Evolutionary conservation across 2,329 filamentous ascomycete species (phyloP).

Genomic region (Diaporthe humulicola): DNA sequence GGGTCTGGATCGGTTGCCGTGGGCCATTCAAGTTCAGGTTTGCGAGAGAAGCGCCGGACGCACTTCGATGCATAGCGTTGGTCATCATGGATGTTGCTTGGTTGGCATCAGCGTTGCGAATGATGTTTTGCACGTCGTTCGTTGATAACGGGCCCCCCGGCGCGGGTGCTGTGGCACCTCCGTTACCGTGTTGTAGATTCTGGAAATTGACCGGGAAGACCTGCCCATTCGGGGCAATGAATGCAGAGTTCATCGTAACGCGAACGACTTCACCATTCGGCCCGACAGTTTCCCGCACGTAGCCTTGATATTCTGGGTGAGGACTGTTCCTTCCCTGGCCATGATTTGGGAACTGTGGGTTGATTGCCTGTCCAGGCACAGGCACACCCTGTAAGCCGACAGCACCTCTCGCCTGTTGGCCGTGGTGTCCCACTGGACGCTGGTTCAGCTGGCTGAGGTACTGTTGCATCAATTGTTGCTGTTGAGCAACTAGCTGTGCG

Average conservation of each 20-base stretch:
- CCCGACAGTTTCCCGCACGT: constrained; percentile 62
- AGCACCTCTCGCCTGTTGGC: constrained; percentile 57
- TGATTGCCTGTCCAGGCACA: constrained; percentile 48
- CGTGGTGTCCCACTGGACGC: constrained; percentile 57
- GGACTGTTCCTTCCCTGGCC: constrained; percentile 47
- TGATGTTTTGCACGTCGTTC: constrained; percentile 60
- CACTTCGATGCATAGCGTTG: constrained; percentile 65
- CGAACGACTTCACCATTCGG: constrained; percentile 67
- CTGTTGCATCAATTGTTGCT: constrained; percentile 58
- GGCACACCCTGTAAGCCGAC: constrained; percentile 54
- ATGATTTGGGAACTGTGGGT: constrained; percentile 43
- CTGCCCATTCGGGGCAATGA: constrained; percentile 39
- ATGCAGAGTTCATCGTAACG: constrained; percentile 63
- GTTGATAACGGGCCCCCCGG: constrained; percentile 53
- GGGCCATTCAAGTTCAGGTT: constrained; percentile 52
- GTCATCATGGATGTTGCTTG: constrained; percentile 59
- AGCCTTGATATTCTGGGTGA: constrained; percentile 53
- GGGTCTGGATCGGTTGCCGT: constrained; percentile 49
- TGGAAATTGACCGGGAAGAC: constrained; percentile 43
- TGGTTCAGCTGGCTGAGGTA: constrained; percentile 60
- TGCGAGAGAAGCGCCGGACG: constrained; percentile 59
- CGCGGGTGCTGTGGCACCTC: constrained; percentile 44
- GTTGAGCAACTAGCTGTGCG: constrained; percentile 44
- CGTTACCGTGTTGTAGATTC: constrained; percentile 40
- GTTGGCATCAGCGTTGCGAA: constrained; percentile 60